A percentile compares a stretch with the other conserved stretches of the same genome.
Evolutionary conservation across 2,329 filamentous ascomycete species (phyloP).

Genomic region (Paecilomyces formosus): DNA sequence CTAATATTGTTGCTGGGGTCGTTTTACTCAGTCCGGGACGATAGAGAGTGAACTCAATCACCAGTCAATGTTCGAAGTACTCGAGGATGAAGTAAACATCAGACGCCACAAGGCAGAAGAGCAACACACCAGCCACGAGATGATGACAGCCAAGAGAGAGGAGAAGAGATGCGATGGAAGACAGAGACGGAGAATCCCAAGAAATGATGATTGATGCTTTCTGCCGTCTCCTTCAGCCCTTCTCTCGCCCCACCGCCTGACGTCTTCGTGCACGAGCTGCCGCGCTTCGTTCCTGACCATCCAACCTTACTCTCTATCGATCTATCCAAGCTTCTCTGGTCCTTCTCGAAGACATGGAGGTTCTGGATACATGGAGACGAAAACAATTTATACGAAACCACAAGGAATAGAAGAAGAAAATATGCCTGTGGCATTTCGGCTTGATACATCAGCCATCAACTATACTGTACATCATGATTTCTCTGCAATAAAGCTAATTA

Average conservation of each 20-base stretch:
- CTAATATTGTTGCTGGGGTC: background rate
- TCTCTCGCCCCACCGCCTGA: conserved; percentile 38
- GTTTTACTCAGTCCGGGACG: background rate
- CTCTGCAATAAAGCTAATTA: background rate
- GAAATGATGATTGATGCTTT: background rate
- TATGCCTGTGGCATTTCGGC: too few relatives aligned
- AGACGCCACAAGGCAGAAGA: background rate
- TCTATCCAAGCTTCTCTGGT: background rate
- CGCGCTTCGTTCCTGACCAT: conserved; percentile 34
- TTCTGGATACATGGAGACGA: background rate
- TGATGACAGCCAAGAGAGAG: background rate
- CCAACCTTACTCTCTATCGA: background rate
- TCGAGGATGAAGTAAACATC: background rate
- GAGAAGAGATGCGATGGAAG: background rate
- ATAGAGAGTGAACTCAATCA: background rate
- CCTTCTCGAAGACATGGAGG: background rate
- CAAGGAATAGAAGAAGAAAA: background rate
- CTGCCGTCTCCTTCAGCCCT: conserved; percentile 4
- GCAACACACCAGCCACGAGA: background rate
- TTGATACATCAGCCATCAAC: too few relatives aligned
- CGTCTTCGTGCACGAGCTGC: conserved; percentile 50
- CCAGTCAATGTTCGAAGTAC: too few relatives aligned
- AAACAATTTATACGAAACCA: background rate
- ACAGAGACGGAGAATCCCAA: background rate
- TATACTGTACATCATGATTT: background rate